Evolutionary conservation across 2,329 filamentous ascomycete species (phyloP).

Genomic region (Aspergillus luchuensis): DNA sequence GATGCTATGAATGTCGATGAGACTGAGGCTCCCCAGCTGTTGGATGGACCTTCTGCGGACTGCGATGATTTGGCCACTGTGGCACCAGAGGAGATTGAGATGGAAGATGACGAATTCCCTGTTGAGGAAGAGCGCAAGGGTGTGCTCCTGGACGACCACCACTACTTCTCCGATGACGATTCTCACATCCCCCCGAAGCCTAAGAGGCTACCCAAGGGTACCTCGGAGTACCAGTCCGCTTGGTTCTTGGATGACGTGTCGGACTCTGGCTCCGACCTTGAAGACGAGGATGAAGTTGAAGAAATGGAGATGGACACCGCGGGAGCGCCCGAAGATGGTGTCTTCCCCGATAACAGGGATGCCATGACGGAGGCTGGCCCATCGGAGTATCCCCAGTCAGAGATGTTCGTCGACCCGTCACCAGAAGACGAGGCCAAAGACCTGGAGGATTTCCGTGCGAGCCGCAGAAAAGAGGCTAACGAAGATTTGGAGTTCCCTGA

Average conservation of each 20-base stretch:
- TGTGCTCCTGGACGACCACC: slow-evolving; percentile 91
- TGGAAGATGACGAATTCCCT: slow-evolving; percentile 67
- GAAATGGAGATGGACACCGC: slow-evolving; percentile 57
- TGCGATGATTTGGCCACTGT: slow-evolving; percentile 80
- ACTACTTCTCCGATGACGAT: slow-evolving; percentile 94
- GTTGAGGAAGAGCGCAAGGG: slow-evolving; percentile 69
- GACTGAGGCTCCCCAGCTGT: slow-evolving; percentile 50
- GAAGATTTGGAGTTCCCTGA: slow-evolving; percentile 96
- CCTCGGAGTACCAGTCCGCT: slow-evolving; percentile 88
- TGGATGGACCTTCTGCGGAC: slow-evolving; percentile 75
- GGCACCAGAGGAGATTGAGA: slow-evolving; percentile 80
- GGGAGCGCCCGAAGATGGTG: slow-evolving; percentile 77
- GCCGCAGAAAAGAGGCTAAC: slow-evolving; percentile 76
- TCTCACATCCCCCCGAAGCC: slow-evolving; percentile 60
- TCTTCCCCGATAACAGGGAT: slow-evolving; percentile 58
- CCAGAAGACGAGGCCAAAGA: slow-evolving; percentile 83
- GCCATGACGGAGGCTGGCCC: slow-evolving; percentile 73
- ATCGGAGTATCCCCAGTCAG: slow-evolving; percentile 90
- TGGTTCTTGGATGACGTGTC: slow-evolving; percentile 88
- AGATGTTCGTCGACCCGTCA: slow-evolving; percentile 79
- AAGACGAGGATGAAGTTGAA: slow-evolving; percentile 64
- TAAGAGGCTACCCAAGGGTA: slow-evolving; percentile 82
- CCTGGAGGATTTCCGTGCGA: slow-evolving; percentile 76
- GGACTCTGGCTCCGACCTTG: slow-evolving; percentile 81
- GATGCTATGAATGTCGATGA: slow-evolving; percentile 71